Evolutionary conservation across 805 yeast species (phyloP).

Genomic region (Pichia nanzhaoensis): DNA sequence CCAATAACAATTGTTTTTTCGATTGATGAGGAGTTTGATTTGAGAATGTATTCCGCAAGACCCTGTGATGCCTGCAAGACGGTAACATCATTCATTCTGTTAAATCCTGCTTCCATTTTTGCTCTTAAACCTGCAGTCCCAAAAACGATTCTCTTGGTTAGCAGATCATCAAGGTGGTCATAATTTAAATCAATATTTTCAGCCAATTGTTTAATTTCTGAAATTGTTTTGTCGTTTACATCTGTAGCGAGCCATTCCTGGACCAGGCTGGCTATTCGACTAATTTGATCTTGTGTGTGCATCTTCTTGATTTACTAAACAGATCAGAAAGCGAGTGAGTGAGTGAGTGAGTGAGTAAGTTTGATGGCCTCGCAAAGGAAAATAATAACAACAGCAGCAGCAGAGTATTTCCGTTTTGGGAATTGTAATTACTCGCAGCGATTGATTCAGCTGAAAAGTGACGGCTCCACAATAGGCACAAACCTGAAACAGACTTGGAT

Average conservation of each 20-base stretch:
- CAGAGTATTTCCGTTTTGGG: slow-evolving; percentile 1
- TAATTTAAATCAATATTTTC: slow-evolving; percentile 26
- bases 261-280: slow-evolving; percentile 20
- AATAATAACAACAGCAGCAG: background rate
- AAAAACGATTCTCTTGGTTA: slow-evolving; percentile 61
- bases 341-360: too few species aligned
- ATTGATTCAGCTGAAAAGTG: too few species aligned
- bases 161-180: slow-evolving; percentile 42
- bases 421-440: slow-evolving; percentile 3
- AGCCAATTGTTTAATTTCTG: slow-evolving; percentile 46
- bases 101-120: slow-evolving; percentile 85
- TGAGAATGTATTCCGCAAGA: slow-evolving; percentile 44
- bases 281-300: background rate
- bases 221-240: slow-evolving; percentile 37
- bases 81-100: slow-evolving; percentile 83
- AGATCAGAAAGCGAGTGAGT: too few species aligned
- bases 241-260: slow-evolving; percentile 36
- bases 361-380: too few species aligned
- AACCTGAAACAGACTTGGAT: slow-evolving; percentile 1
- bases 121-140: slow-evolving; percentile 94
- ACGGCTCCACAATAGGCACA: too few species aligned
- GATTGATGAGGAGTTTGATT: too few species aligned
- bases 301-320: too few species aligned
- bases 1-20: slow-evolving; percentile 59
- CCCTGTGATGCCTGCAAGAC: slow-evolving; percentile 90